Conservation (phyloP, 1,139 yeast species). For the Lodderomyces elongisporus region DNA sequence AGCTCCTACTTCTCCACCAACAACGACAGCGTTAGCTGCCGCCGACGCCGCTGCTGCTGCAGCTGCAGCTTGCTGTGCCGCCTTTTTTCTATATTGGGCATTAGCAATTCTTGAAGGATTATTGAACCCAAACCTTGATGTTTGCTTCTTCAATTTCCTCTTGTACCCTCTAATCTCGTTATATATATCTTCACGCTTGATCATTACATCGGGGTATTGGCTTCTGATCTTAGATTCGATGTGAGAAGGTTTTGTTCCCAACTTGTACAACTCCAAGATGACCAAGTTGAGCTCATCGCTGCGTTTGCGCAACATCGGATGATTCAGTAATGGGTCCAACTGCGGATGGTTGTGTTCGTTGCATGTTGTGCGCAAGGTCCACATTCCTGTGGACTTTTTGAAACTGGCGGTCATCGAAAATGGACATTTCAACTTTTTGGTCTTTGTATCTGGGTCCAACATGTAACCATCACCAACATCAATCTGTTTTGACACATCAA, state of each 20-base stretch:
- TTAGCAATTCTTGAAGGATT: slow-evolving; percentile 19
- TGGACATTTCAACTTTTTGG: slow-evolving; percentile 54
- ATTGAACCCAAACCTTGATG: slow-evolving; percentile 18
- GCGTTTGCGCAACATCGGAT: slow-evolving; percentile 55
- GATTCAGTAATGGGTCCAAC: slow-evolving; percentile 51
- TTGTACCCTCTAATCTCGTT: slow-evolving; percentile 57
- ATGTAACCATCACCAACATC: slow-evolving; percentile 35
- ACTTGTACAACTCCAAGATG: slow-evolving; percentile 49
- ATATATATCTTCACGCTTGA: slow-evolving; percentile 54
- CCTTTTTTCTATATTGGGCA: slow-evolving; percentile 12
- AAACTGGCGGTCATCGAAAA: slow-evolving; percentile 55
- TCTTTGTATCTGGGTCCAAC: slow-evolving; percentile 41
- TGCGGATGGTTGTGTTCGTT: slow-evolving; percentile 59
- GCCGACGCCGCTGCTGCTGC: slow-evolving; percentile 12
- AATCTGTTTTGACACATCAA: slow-evolving; percentile 20
- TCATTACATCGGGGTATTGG: slow-evolving; percentile 50
- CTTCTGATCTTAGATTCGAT: slow-evolving; percentile 51
- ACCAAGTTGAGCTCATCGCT: slow-evolving; percentile 49
- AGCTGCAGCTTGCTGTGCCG: slow-evolving; percentile 11
- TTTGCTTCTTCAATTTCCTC: slow-evolving; percentile 45
- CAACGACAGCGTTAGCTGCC: slow-evolving; percentile 3
- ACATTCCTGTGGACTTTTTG: slow-evolving; percentile 44
- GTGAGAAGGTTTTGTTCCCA: slow-evolving; percentile 56
- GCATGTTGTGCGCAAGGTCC: slow-evolving; percentile 53
- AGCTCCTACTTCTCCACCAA: background rate